Evolutionary conservation across 2,329 filamentous ascomycete species (phyloP).

Genomic region (Cyphellophora europaea): DNA sequence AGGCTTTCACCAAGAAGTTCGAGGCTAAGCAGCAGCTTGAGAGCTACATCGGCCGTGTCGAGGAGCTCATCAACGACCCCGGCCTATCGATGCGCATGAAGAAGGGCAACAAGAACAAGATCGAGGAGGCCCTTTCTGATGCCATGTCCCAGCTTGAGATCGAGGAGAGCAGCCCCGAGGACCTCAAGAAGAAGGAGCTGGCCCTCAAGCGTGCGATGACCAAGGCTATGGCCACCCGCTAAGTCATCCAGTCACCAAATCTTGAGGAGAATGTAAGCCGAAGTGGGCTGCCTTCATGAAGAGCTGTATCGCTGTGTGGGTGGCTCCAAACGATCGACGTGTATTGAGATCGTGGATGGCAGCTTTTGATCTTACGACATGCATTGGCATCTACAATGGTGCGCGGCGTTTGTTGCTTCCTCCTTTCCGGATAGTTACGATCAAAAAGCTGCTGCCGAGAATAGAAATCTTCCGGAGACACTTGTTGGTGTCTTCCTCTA

Average conservation of each 20-base stretch:
- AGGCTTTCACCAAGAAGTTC: conserved; percentile 98
- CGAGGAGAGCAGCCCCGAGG: conserved; percentile 81
- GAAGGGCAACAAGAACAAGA: conserved; percentile 99
- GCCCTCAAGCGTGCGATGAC: conserved; percentile 95
- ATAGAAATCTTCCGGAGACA: too few species aligned
- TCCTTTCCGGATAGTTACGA: too few species aligned
- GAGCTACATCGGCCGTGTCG: conserved; percentile 95
- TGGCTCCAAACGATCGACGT: too few species aligned
- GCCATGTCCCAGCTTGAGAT: conserved; percentile 97
- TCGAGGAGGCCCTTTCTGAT: conserved; percentile 91
- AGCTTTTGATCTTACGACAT: too few species aligned
- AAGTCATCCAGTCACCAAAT: conserved; percentile 36
- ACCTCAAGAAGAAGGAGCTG: conserved; percentile 99
- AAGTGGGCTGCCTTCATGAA: too few species aligned
- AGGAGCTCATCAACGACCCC: conserved; percentile 97
- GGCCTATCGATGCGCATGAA: conserved; percentile 94
- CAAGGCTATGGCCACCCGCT: conserved; percentile 93
- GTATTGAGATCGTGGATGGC: too few species aligned
- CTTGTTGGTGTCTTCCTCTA: too few species aligned
- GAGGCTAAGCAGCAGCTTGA: conserved; percentile 99
- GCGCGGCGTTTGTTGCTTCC: too few species aligned
- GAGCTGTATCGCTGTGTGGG: too few species aligned
- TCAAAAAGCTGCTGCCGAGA: too few species aligned
- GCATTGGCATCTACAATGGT: background rate
- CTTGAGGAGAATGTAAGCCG: background rate